Evolutionary conservation across 1,139 yeast genomes (phyloP).

Genomic region (Geotrichum fermentans): DNA sequence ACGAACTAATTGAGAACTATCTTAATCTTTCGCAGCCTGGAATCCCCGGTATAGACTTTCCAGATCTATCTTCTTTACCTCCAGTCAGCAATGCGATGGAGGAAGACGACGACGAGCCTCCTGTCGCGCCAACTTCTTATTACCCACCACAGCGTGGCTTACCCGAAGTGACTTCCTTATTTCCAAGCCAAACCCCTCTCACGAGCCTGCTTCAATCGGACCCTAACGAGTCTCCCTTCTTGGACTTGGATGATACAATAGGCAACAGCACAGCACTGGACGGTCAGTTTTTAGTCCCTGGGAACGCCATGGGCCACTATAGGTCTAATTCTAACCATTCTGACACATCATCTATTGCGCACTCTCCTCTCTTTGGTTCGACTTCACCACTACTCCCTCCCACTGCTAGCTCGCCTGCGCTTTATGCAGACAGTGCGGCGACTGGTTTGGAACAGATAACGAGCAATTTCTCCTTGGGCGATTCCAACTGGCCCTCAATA

Average conservation of each 20-base stretch:
- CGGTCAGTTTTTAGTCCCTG: conserved; percentile 20
- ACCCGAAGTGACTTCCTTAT: neutral
- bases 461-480: conserved; percentile 12
- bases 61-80: neutral
- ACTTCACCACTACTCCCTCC: conserved; percentile 17
- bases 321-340: conserved; percentile 23
- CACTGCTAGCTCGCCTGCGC: conserved; percentile 24
- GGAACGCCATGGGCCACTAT: conserved; percentile 14
- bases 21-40: neutral
- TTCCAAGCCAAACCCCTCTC: neutral
- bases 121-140: conserved; percentile 1
- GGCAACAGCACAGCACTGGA: neutral
- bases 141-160: neutral
- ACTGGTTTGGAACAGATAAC: conserved; percentile 15
- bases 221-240: neutral
- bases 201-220: neutral
- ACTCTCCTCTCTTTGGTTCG: conserved; percentile 16
- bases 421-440: conserved; percentile 17
- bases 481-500: neutral
- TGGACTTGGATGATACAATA: neutral
- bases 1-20: neutral
- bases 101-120: neutral
- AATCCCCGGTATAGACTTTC: neutral
- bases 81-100: neutral
- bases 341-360: conserved; percentile 22